Base-by-base conservation (phyloP, 805 yeast genomes). In the Starmerella davenportii region DNA sequence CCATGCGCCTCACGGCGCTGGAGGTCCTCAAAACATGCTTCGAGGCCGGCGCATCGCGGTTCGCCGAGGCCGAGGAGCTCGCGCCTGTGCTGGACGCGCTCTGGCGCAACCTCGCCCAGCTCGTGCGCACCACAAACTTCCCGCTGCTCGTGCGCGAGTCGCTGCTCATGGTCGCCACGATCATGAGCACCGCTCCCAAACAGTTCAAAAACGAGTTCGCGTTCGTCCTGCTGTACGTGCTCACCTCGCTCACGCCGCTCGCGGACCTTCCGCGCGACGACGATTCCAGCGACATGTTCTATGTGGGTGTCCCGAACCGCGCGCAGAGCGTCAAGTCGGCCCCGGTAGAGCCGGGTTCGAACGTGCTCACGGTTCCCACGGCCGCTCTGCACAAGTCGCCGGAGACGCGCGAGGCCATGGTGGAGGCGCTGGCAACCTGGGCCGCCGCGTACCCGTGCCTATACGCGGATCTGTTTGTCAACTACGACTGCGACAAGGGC, bases 401-500 rank as follows among this genome's bases (percentile, higher is more conserved):
- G 7, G 63, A 58, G 28, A 50, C 53, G 1, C 77, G 87, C 47
- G 98, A 90, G 54, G 65, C 80, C 43, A 64, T 90, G 47, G 69
- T 85, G 31, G 98, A 90, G 57, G 74, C 85, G 11, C 59, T 87
- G 2, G 79, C 94, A 3, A 72, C 56, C 19, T 38, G 63, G 41
- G 52, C 60, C 14, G 48, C 93, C 41, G 72, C 80, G 0, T 43
- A 38, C 9, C 87, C 94, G 1, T 61, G 69, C 3, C 75, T 81
- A 41, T 82, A 84, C 55, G 70, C 82, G 13, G 69, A 73, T 33
- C 56, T 85, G 27, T 90, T 79, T 54, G 74, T 79, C 39, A 76
- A 75, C 40, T 90, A 74, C 55, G 98, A 90, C 56, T 87, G 96
- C 58, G 87, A 82, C 52, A 74, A 82, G 46, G 93, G 82, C 43